These are phyloP conservation scores for Cytospora paraplurivora DNA, from an alignment of 2,329 filamentous ascomycete genomes.

Conservation along the genomic window DNA sequence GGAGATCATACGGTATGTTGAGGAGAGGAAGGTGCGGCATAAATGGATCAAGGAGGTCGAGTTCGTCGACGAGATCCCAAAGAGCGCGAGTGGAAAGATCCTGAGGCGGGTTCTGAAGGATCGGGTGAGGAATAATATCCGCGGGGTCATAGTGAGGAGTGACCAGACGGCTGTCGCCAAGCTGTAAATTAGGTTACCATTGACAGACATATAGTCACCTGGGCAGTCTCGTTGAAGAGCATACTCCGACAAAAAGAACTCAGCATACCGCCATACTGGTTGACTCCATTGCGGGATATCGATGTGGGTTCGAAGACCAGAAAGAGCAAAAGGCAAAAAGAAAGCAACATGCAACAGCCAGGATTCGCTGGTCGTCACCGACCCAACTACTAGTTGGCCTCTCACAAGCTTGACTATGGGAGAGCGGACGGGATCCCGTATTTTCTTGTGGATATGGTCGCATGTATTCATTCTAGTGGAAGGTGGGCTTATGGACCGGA, in stretches of 20 bases:
- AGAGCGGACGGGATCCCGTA: slow-evolving; percentile 4
- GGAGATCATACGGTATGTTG: slow-evolving; percentile 50
- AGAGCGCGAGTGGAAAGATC: slow-evolving; percentile 61
- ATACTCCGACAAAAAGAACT: no score
- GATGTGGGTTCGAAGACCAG: no score
- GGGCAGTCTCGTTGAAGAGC: no score
- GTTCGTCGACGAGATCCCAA: slow-evolving; percentile 55
- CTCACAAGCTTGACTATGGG: slow-evolving; percentile 1
- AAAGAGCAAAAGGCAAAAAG: background rate
- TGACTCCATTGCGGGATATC: no score
- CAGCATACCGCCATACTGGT: no score
- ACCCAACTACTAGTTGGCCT: background rate
- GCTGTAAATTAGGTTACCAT: background rate
- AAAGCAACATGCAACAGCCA: background rate
- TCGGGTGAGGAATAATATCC: slow-evolving; percentile 56
- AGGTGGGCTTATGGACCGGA: no score
- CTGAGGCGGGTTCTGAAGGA: slow-evolving; percentile 54
- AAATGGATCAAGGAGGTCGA: slow-evolving; percentile 52
- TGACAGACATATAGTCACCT: no score
- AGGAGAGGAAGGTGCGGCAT: slow-evolving; percentile 52
- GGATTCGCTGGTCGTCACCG: slow-evolving; percentile 4
- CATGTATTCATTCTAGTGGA: background rate
- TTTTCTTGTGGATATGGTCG: slow-evolving; percentile 4
- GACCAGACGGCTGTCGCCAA: slow-evolving; percentile 6
- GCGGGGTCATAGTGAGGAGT: slow-evolving; percentile 15